Evolutionary conservation across 2,329 filamentous ascomycete species (phyloP), one percentile per base, ranked within the genome.

Genomic region (Colletotrichum nymphaeae): DNA sequence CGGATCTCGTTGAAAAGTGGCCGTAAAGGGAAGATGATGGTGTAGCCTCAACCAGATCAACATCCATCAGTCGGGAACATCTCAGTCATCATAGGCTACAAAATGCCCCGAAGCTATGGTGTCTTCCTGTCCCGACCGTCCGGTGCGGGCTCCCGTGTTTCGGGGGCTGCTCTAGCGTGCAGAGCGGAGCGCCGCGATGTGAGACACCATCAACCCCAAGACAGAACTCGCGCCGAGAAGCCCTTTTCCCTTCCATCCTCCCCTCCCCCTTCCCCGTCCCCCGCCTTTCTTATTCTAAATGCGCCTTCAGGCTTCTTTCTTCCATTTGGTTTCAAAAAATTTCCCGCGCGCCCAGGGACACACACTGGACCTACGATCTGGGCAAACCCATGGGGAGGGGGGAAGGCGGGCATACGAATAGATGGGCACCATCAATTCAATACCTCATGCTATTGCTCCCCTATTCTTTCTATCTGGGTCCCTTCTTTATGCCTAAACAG

Each of bases 61-160:
- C 19, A 49, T 49, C 42, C 42, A 19, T n/a, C 42, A n/a, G 42
- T 49, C 42, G 42, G 42, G 42, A 49, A 49, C 19, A 19, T n/a
- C 19, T 49, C 42, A 49, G 42, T 9, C 8, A 49, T 9, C 42
- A n/a, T 19, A 49, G 42, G 16, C 42, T 49, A 19, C 42, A 19
- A 49, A 49, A 49, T 49, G 16, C 42, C 42, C 42, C 42, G 42
- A 49, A 49, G 37, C 37, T 42, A 14, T 42, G 37, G 37, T 49
- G 7, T 12, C 37, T 28, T 22, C 26, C 60, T 37, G 67, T 53
- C 67, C 62, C 52, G 65, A 5, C 42, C 30, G 53, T 19, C 26
- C 60, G 67, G 60, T 65, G 19, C 37, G 37, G 37, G 60, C 62
- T 58, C 53, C 60, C 22, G 52, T 66, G 60, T 59, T 67, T 70